Percentiles rank a stretch among this genome's conserved stretches.
These are phyloP conservation scores for Gossypium sturtianum DNA, from an alignment of 345 rosid species.

Conservation along the genomic window DNA sequence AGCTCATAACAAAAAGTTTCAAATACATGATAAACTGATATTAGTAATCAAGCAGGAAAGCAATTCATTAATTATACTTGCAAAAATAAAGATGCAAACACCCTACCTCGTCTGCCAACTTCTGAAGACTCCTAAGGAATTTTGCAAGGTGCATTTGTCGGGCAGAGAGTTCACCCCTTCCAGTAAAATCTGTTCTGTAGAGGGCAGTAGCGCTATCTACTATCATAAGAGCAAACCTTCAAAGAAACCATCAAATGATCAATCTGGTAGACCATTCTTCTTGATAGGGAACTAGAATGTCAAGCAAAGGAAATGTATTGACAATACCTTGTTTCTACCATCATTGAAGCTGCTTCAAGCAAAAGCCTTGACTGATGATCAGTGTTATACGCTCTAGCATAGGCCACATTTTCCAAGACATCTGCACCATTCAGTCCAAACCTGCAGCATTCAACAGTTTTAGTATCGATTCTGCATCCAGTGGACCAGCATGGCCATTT, in stretches of 20 bases:
- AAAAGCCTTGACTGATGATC: slow-evolving; percentile 96
- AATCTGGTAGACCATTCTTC: not conserved
- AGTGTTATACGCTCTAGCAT: slow-evolving; percentile 96
- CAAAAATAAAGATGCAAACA: not conserved
- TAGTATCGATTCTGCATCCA: not conserved
- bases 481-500: slow-evolving; percentile 8
- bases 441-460: slow-evolving; percentile 33
- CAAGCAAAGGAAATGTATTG: not conserved
- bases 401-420: slow-evolving; percentile 95
- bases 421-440: slow-evolving; percentile 91
- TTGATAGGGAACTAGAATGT: not conserved
- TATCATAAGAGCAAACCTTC: slow-evolving; percentile 89
- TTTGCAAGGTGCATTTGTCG: slow-evolving; percentile 99
- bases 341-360: slow-evolving; percentile 99
- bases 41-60: not conserved
- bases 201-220: slow-evolving; percentile 96
- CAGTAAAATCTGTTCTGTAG: slow-evolving; percentile 90
- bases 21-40: not conserved
- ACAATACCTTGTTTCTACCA: slow-evolving; percentile 86
- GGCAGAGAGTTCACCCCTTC: slow-evolving; percentile 94
- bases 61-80: not conserved
- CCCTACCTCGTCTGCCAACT: slow-evolving; percentile 88
- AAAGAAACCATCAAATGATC: slow-evolving; percentile 15
- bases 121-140: slow-evolving; percentile 93
- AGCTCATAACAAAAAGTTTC: not conserved